These are phyloP conservation scores for Elongisporangium prolatum DNA, from an alignment of 352 stramenopile genomes.

Conservation along the genomic window DNA sequence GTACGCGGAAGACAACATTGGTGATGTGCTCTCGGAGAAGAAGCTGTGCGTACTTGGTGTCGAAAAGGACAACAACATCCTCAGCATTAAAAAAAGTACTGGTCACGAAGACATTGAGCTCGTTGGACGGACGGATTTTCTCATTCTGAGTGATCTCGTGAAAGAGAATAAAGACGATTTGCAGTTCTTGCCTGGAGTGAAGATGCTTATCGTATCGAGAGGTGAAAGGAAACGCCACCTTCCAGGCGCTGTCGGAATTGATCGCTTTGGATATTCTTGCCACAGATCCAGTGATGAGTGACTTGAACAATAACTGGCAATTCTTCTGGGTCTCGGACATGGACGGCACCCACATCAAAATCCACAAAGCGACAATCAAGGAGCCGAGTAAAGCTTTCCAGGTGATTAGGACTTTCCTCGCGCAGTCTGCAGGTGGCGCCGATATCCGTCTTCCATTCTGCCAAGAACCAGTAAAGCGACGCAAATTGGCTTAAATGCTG, in stretches of 20 bases:
- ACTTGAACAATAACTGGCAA: conserved; percentile 25
- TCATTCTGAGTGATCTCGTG: conserved; percentile 31
- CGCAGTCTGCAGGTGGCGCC: conserved; percentile 15
- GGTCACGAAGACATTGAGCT: conserved; percentile 27
- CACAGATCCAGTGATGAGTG: conserved; percentile 30
- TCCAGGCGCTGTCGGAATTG: conserved; percentile 34
- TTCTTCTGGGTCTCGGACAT: conserved; percentile 42
- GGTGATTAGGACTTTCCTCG: conserved; percentile 28
- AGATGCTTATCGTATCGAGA: conserved; percentile 41
- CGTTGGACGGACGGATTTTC: conserved; percentile 29
- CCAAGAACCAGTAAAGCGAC: conserved; percentile 28
- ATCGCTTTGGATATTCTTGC: conserved; percentile 36
- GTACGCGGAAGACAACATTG: conserved; percentile 36
- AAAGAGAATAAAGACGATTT: conserved; percentile 8
- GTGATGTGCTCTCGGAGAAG: conserved; percentile 20
- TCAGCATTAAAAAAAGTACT: conserved; percentile 23
- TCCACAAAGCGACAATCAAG: conserved; percentile 17
- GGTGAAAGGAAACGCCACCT: conserved; percentile 17
- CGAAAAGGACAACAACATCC: conserved; percentile 22
- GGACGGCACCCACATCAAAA: conserved; percentile 12
- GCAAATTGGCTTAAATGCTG: conserved; percentile 19
- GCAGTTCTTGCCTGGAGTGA: conserved; percentile 25
- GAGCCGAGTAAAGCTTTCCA: conserved; percentile 21
- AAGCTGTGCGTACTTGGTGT: conserved; percentile 31
- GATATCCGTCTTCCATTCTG: conserved; percentile 24